Base-by-base conservation (phyloP, 345 rosid species). In the Citrus maxima region DNA sequence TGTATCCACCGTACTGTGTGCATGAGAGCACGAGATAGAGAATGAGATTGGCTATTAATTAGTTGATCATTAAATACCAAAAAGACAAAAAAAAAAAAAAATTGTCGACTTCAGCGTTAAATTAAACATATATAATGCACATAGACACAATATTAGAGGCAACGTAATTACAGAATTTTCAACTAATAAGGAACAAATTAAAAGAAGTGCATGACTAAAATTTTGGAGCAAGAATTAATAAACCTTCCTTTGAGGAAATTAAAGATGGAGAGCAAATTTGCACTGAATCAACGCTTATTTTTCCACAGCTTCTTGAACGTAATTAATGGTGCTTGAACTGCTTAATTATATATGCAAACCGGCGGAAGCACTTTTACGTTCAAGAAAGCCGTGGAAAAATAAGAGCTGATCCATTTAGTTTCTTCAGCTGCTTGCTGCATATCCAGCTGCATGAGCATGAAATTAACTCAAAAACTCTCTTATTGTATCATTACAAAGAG, bases 321-420 rank as follows among this genome's bases (percentile, higher is more conserved):
- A 66, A 32, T 24, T 46, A 61, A 18, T 7, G 16, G 10, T 35
- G 70, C 67, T 9, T 24, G 10, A 2, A 22, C 27, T 3, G 62
- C 14, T 9, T 9, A n/a, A 22, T n/a, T n/a, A 2, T 59, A 59
- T 8, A 9, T n/a, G 10, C 10, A 59, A 22, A 7, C 19, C 14
- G n/a, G 3, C 5, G 1, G 10, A 37, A 7, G 42, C 70, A 7
- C 16, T 2, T 35, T 66, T 66, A 66, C 70, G 70, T 66, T 66
- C 70, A 66, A 66, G 70, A 66, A 66, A 66, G 46, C 70, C 46
- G 46, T 8, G 70, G 46, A 66, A 66, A 66, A 34, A 63, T 63
- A 63, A 7, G 67, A 63, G 37, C 12, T 35, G 70, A 66, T 6
- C 25, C 70, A 66, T 19, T 54, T 16, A 28, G 0, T 30, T 63